Conservation (phyloP, 208 protist species). For the Acanthamoeba triangularis region DNA sequence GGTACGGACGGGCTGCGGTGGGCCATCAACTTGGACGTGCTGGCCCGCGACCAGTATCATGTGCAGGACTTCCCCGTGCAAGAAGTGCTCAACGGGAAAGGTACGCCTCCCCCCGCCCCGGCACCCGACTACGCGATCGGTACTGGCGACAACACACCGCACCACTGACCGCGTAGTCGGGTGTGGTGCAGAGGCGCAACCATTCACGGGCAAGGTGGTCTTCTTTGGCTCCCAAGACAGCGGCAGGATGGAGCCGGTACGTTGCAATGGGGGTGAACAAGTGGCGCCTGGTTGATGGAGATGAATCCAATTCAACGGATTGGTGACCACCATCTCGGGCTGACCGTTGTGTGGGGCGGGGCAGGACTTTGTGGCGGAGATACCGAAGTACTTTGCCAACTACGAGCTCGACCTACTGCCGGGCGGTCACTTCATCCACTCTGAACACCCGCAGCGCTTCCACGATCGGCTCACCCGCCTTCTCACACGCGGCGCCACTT, state of each 20-base stretch:
- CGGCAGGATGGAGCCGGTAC: slow-evolving; percentile 21
- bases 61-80: slow-evolving; percentile 53
- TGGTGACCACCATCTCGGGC: not conserved
- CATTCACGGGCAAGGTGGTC: slow-evolving; percentile 10
- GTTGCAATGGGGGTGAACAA: too few relatives aligned
- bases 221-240: slow-evolving; percentile 41
- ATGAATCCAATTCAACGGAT: not conserved
- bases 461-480: not conserved
- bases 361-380: slow-evolving; percentile 40
- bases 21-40: slow-evolving; percentile 42
- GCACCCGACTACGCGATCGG: not conserved
- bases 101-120: too few relatives aligned
- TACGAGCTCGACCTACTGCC: slow-evolving; percentile 19
- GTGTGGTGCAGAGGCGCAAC: not conserved
- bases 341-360: not conserved
- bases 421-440: slow-evolving; percentile 47
- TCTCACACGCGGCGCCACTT: too few relatives aligned
- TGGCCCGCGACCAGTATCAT: slow-evolving; percentile 8
- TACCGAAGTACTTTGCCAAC: slow-evolving; percentile 37
- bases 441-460: slow-evolving; percentile 28
- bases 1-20: not conserved
- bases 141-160: not conserved
- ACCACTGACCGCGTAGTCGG: not conserved
- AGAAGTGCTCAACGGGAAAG: not conserved
- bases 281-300: too few relatives aligned